Percentiles rank a stretch among this genome's conserved stretches.
These are phyloP conservation scores for Penicillium italicum DNA, from an alignment of 2,329 filamentous ascomycete species.

Conservation along the genomic window DNA sequence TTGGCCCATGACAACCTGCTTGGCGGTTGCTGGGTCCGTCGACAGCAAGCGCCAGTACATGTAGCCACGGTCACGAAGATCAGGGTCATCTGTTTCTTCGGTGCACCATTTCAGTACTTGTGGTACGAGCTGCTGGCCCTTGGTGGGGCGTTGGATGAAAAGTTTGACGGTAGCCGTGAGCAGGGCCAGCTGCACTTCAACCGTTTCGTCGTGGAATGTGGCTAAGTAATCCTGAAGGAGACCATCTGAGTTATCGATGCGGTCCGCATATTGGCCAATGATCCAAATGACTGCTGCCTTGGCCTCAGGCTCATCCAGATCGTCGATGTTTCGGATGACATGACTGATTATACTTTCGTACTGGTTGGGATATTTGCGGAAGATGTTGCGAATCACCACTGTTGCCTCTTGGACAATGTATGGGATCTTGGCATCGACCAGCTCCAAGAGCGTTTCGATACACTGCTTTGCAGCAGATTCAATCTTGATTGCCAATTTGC, in stretches of 20 bases:
- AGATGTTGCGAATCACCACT: slow-evolving; percentile 97
- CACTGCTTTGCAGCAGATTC: slow-evolving; percentile 86
- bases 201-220: slow-evolving; percentile 87
- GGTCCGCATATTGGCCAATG: slow-evolving; percentile 94
- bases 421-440: slow-evolving; percentile 95
- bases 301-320: slow-evolving; percentile 92
- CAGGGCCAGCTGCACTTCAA: slow-evolving; percentile 91
- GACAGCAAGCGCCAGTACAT: slow-evolving; percentile 99
- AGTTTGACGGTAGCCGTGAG: slow-evolving; percentile 96
- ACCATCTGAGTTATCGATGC: slow-evolving; percentile 94
- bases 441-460: slow-evolving; percentile 86
- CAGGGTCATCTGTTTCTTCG: slow-evolving; percentile 98
- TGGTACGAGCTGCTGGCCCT: slow-evolving; percentile 87
- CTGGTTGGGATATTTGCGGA: slow-evolving; percentile 97
- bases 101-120: slow-evolving; percentile 98
- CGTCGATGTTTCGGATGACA: slow-evolving; percentile 92
- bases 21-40: slow-evolving; percentile 82
- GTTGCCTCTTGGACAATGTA: slow-evolving; percentile 99
- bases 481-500: slow-evolving; percentile 98
- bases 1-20: slow-evolving; percentile 89
- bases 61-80: slow-evolving; percentile 90
- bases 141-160: slow-evolving; percentile 94
- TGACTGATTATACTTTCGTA: slow-evolving; percentile 98
- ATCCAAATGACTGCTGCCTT: slow-evolving; percentile 99
- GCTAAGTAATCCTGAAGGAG: slow-evolving; percentile 93